phyloP scores from a whole-genome alignment of 306 rosid species.

The Acmispon strigosus region DNA sequence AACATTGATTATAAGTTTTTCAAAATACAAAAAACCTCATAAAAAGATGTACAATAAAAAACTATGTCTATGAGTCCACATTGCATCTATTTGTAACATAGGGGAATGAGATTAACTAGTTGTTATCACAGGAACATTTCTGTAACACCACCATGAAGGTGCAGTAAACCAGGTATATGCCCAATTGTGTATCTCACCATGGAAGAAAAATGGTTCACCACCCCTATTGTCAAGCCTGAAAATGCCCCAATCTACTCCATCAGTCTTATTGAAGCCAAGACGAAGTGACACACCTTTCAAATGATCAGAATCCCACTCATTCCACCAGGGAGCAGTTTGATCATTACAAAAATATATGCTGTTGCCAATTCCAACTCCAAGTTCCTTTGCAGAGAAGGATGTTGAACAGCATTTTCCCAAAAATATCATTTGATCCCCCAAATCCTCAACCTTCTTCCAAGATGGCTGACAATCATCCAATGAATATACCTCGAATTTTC shows the following conservation, averaged over 20 bases:
- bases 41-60: too few species aligned
- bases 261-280: conserved; percentile 23
- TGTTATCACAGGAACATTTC: conserved; percentile 8
- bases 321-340: conserved; percentile 54
- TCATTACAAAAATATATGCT: conserved; percentile 52
- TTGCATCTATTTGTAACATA: neutral
- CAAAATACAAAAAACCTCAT: neutral
- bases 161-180: conserved; percentile 52
- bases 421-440: conserved; percentile 36
- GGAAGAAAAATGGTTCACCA: conserved; percentile 28
- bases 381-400: conserved; percentile 33
- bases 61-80: neutral
- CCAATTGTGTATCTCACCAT: conserved; percentile 41
- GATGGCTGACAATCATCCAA: conserved; percentile 28
- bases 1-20: neutral
- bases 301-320: conserved; percentile 60
- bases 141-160: conserved; percentile 61
- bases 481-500: conserved; percentile 33
- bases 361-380: conserved; percentile 34
- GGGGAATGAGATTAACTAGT: neutral
- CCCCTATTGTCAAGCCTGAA: conserved; percentile 27
- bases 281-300: conserved; percentile 31
- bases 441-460: conserved; percentile 42
- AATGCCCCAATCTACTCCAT: conserved; percentile 45
- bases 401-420: conserved; percentile 57